These are phyloP conservation scores for Sugiyamaella xylanicola DNA, from an alignment of 1,139 yeast species.

Conservation along the genomic window DNA sequence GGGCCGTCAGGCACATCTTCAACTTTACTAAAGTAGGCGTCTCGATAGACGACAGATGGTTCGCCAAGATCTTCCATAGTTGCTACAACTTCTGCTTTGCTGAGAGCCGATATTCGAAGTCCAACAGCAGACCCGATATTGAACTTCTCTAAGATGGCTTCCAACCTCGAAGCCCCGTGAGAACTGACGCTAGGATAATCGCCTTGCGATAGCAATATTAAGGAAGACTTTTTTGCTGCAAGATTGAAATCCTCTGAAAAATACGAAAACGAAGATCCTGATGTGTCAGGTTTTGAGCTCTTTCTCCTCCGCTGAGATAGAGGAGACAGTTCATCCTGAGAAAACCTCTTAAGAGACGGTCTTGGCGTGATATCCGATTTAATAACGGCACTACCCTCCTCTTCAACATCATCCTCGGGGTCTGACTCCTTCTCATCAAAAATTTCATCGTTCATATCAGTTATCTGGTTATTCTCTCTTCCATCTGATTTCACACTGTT, in stretches of 20 bases:
- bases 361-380: not conserved
- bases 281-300: not conserved
- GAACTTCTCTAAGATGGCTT: slow-evolving; percentile 18
- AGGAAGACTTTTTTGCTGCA: slow-evolving; percentile 13
- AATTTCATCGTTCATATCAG: not conserved
- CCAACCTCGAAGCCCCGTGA: slow-evolving; percentile 22
- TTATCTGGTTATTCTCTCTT: not conserved
- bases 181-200: slow-evolving; percentile 23
- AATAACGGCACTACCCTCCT: not conserved
- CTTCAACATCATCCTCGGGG: not conserved
- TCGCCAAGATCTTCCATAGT: slow-evolving; percentile 51
- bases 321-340: not conserved
- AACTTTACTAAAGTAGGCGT: slow-evolving; percentile 62
- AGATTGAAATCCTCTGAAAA: slow-evolving; percentile 20
- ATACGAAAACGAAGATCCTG: slow-evolving; percentile 15
- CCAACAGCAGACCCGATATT: slow-evolving; percentile 13
- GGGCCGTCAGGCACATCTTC: slow-evolving; percentile 58
- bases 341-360: not conserved
- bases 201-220: slow-evolving; percentile 18
- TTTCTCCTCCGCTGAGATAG: slow-evolving; percentile 1
- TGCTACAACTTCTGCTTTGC: slow-evolving; percentile 39
- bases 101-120: slow-evolving; percentile 28
- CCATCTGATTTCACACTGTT: not conserved
- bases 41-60: slow-evolving; percentile 56
- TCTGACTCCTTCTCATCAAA: not conserved